Evolutionary conservation across 768 basidiomycete genomes (phyloP), one percentile per base, ranked within the genome.

Genomic region (Boletus huronensis): DNA sequence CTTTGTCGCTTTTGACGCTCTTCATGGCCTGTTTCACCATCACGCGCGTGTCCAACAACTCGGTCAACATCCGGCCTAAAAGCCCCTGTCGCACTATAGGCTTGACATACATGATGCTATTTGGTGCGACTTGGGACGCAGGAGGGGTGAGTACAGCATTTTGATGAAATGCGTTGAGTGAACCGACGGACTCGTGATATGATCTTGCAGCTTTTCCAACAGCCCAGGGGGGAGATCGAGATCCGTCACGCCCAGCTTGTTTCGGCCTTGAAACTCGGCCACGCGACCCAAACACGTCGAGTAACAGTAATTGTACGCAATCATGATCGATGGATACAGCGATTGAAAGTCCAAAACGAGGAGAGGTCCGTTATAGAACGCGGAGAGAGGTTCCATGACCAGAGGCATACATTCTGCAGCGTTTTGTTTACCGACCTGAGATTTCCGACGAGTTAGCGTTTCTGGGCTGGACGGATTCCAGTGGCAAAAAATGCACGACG

Each of bases 21-120:
- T 98, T 98, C 94, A 97, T 94, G 3, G 91, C 93, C 58, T 93
- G 88, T 68, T 98, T 99, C 25, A 99, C 89, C 97, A 99, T 98
- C 5, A 98, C 91, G 50, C 97, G 80, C 17, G 96, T 98, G 49
- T 98, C 92, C 58, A 99, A 75, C 3, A 98, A 75, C 70, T 99
- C 97, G 4, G 79, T 81, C 58, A 99, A 75, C 96, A 99, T 98
- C 56, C 95, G 85, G 3, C 85, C 84, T 10, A 99, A 75, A 6
- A 97, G 77, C 17, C 93, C 93, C 65, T 84, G 87, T 21, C 97
- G 82, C 3, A 98, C 86, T 43, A 79, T 78, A 0, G 85, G 77
- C 64, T 96, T 97, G 54, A 93, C 88, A 68, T 93, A 99, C 74
- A 98, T 83, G 55, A 98, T 87, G 4, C 97, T 97, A 65, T 97